Conservation (phyloP, 306 rosid species). For the Trifolium pratense region DNA sequence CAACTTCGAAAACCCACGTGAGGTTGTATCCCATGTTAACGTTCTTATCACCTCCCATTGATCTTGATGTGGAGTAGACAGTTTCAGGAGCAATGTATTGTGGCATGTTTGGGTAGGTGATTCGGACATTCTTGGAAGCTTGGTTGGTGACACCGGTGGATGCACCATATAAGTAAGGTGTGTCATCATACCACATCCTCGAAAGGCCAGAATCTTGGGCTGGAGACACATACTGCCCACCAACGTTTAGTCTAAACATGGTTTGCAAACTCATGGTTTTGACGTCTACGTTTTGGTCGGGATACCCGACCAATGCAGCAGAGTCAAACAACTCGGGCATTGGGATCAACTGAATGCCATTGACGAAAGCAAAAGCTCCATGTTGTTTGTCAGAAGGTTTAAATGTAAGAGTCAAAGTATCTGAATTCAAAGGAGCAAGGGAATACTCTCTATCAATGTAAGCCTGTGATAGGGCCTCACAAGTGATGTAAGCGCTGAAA, state of each 20-base stretch:
- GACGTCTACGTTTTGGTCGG: conserved; percentile 38
- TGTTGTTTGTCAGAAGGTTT: conserved; percentile 49
- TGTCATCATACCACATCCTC: conserved; percentile 61
- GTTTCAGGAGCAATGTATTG: conserved; percentile 48
- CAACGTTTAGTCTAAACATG: conserved; percentile 60
- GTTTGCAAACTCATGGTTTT: conserved; percentile 46
- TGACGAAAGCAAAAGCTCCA: conserved; percentile 52
- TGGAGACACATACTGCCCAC: conserved; percentile 59
- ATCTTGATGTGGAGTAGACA: conserved; percentile 55
- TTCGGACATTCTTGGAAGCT: conserved; percentile 34
- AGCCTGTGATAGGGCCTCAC: conserved; percentile 59
- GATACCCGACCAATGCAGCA: conserved; percentile 43
- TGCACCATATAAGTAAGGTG: conserved; percentile 53
- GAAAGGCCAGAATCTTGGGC: conserved; percentile 52
- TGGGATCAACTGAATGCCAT: conserved; percentile 54
- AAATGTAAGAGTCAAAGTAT: conserved; percentile 45
- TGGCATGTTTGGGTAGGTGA: conserved; percentile 44
- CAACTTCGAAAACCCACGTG: conserved; percentile 59
- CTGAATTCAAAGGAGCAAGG: conserved; percentile 48
- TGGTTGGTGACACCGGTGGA: conserved; percentile 43
- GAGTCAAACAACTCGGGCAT: conserved; percentile 52
- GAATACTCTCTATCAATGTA: conserved; percentile 62
- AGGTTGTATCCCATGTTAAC: conserved; percentile 50
- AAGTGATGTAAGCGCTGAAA: conserved; percentile 53
- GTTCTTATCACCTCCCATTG: conserved; percentile 44